Base-by-base conservation (phyloP, 2,329 filamentous ascomycete species). In the Pestalotiopsis sp. region DNA sequence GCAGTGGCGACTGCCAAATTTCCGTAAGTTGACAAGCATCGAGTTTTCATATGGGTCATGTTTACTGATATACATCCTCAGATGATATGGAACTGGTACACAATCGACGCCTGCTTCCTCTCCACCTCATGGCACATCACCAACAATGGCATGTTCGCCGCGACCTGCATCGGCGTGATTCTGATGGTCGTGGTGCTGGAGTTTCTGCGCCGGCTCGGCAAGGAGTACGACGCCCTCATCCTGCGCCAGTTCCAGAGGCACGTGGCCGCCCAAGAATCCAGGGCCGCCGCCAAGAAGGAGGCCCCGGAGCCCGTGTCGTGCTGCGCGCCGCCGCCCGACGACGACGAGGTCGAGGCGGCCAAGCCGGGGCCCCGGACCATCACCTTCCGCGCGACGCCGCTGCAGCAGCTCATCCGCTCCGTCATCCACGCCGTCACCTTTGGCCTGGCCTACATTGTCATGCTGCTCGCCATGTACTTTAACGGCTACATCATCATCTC, bases 71-170 rank as follows among this genome's bases (percentile, higher is more conserved):
- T 38, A 66, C 66, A 39, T 30, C 24, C 7, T n/a, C 67, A 83
- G 81, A 83, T 83, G 81, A 71, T 82, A 20, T 82, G 80, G 79
- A 83, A 82, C 71, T 82, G 81, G 79, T 77, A 81, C 69, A 81
- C 79, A 0, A 75, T 81, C 67, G 80, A 80, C 66, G 75, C 80
- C 39, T 82, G 81, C 73, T 82, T 83, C 73, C 75, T 83, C 4
- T 71, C 80, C 22, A 72, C 76, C 13, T 77, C 79, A 24, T 83
- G 81, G 81, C 77, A 79, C 44, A 78, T 83, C 66, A 73, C 72
- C 48, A 81, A 73, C 66, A 74, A 78, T 56, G 81, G 81, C 69
- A 77, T 77, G 72, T 82, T 83, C 70, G 81, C 81, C 4, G 81
- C 78, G 7, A 78, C 80, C 14, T 83, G 81, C 75, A 81, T 83